phyloP scores from a whole-genome alignment of 352 stramenopile species.

The Globisporangium cylindrosporum region DNA sequence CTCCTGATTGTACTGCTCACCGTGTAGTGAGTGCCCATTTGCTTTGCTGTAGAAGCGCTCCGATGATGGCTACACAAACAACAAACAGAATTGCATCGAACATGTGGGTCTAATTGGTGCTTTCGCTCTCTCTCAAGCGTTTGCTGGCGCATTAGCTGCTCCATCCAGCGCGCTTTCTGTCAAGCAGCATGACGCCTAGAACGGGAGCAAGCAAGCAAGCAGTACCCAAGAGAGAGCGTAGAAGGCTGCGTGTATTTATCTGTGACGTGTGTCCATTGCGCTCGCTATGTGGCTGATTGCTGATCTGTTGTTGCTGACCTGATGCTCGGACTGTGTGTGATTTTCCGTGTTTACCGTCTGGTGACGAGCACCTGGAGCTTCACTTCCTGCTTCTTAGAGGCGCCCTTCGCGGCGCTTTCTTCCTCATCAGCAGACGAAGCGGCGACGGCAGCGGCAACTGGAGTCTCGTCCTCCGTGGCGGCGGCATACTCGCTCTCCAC shows the following conservation, averaged over 20 bases:
- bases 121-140: not conserved
- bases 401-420: slow-evolving; percentile 31
- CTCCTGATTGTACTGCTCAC: not conserved
- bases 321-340: not conserved
- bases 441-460: slow-evolving; percentile 14
- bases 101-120: not conserved
- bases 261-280: not conserved
- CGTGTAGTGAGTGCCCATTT: too few species aligned
- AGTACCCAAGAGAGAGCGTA: slow-evolving; percentile 2
- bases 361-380: slow-evolving; percentile 55
- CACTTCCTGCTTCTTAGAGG: slow-evolving; percentile 80
- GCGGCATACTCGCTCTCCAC: slow-evolving; percentile 69
- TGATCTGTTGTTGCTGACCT: not conserved
- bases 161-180: not conserved
- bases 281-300: slow-evolving; percentile 5
- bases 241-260: slow-evolving; percentile 12
- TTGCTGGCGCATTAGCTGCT: slow-evolving; percentile 1
- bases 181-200: not conserved
- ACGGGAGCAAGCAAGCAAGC: not conserved
- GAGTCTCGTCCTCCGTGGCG: slow-evolving; percentile 23
- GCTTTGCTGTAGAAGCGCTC: too few species aligned
- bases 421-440: slow-evolving; percentile 19
- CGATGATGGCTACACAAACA: too few species aligned
- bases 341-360: slow-evolving; percentile 49
- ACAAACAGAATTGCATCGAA: not conserved